phyloP scores from a whole-genome alignment of 2,329 filamentous ascomycete species.

The Talaromyces atroroseus region DNA sequence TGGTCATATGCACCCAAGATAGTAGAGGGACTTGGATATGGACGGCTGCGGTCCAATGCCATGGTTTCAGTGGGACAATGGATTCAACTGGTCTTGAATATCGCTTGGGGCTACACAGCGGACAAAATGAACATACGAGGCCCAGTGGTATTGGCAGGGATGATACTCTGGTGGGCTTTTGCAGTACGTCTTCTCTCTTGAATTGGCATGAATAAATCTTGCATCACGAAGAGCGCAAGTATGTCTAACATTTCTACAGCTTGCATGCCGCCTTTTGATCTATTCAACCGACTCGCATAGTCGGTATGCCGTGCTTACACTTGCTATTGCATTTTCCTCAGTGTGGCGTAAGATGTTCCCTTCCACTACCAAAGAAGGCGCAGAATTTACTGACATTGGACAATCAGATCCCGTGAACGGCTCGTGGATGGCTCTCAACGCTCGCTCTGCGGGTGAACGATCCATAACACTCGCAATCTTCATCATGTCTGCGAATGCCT shows the following conservation, averaged over 20 bases:
- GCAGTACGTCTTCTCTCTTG: background rate
- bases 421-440: constrained; percentile 51
- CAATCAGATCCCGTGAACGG: constrained; percentile 50
- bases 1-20: constrained; percentile 50
- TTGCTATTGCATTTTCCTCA: constrained; percentile 8
- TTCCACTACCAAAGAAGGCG: background rate
- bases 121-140: constrained; percentile 9
- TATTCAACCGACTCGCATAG: background rate
- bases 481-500: constrained; percentile 55
- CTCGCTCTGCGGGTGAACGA: constrained; percentile 48
- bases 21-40: constrained; percentile 46
- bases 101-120: constrained; percentile 11
- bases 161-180: constrained; percentile 12
- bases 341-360: constrained; percentile 7
- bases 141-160: constrained; percentile 6
- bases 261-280: constrained; percentile 1
- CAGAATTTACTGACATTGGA: background rate
- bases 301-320: constrained; percentile 9
- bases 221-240: background rate
- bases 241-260: constrained; percentile 1
- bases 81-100: constrained; percentile 8
- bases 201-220: background rate
- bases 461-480: constrained; percentile 55
- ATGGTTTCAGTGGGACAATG: constrained; percentile 44
- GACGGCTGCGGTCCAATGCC: constrained; percentile 43